These are phyloP conservation scores for Rubia yunnanensis DNA, from an alignment of 257 asterid species.

Conservation along the genomic window DNA sequence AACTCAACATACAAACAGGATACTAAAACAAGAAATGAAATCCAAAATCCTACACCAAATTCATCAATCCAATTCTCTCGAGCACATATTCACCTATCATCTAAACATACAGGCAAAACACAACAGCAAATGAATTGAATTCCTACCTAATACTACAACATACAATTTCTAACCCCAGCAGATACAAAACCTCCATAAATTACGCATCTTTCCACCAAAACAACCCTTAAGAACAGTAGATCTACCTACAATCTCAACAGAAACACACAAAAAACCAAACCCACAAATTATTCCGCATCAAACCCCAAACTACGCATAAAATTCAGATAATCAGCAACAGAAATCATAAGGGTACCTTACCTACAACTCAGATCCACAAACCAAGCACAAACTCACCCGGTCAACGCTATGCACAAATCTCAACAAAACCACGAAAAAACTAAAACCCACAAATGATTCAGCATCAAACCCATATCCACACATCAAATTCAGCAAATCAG, in stretches of 20 bases:
- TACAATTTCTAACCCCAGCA: not conserved
- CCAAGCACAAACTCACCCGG: not conserved
- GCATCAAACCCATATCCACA: not conserved
- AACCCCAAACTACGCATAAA: not conserved
- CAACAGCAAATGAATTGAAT: not conserved
- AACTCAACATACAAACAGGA: not conserved
- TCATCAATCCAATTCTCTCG: not conserved
- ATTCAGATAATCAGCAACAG: not conserved
- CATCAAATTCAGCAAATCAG: conserved; percentile 1
- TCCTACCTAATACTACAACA: not conserved
- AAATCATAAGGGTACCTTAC: conserved; percentile 2
- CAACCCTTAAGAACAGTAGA: conserved; percentile 1
- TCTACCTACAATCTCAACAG: not conserved
- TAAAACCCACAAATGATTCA: not conserved
- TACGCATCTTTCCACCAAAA: not conserved
- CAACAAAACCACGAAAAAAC: not conserved
- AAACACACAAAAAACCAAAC: not conserved
- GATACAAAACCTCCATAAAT: not conserved
- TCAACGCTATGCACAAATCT: not conserved
- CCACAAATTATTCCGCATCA: not conserved
- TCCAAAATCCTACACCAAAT: not conserved
- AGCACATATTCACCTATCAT: not conserved
- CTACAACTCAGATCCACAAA: conserved; percentile 1
- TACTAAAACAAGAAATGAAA: not conserved
- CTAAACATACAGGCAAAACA: not conserved